Percentiles rank a stretch among this genome's conserved stretches.
phyloP scores from a whole-genome alignment of 768 basidiomycete species.

The Leccinum broughii region DNA sequence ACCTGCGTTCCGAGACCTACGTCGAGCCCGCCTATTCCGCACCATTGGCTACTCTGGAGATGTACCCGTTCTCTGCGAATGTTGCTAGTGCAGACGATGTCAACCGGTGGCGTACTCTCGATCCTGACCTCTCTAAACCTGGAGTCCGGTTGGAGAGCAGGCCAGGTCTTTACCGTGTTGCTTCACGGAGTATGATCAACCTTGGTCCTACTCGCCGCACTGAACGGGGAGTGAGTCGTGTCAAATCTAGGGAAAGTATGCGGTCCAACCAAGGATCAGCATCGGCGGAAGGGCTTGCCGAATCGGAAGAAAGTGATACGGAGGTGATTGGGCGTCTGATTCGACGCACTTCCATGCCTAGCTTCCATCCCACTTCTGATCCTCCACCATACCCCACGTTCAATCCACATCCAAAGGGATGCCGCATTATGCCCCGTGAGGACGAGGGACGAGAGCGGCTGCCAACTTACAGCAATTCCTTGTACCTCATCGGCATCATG shows the following conservation, averaged over 20 bases:
- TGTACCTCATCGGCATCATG: constrained; percentile 80
- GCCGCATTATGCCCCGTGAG: constrained; percentile 46
- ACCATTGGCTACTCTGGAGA: constrained; percentile 9
- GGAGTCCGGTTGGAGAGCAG: constrained; percentile 19
- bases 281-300: constrained; percentile 12
- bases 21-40: constrained; percentile 5
- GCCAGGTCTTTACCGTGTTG: constrained; percentile 56
- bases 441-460: constrained; percentile 84
- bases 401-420: constrained; percentile 28
- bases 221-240: constrained; percentile 24
- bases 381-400: constrained; percentile 73
- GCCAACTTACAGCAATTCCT: constrained; percentile 77
- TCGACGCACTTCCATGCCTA: constrained; percentile 71
- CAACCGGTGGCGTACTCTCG: not conserved
- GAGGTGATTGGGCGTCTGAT: constrained; percentile 43
- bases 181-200: constrained; percentile 67
- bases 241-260: constrained; percentile 18
- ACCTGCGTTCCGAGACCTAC: constrained; percentile 9
- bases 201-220: constrained; percentile 37
- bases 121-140: constrained; percentile 7
- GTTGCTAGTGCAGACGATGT: constrained; percentile 9
- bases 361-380: constrained; percentile 52
- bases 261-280: constrained; percentile 13
- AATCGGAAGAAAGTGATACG: constrained; percentile 22
- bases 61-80: constrained; percentile 22